Percentiles rank a stretch among this genome's conserved stretches.
phyloP scores from a whole-genome alignment of 805 yeast genomes.

The Kluyveromyces wickerhamii region DNA sequence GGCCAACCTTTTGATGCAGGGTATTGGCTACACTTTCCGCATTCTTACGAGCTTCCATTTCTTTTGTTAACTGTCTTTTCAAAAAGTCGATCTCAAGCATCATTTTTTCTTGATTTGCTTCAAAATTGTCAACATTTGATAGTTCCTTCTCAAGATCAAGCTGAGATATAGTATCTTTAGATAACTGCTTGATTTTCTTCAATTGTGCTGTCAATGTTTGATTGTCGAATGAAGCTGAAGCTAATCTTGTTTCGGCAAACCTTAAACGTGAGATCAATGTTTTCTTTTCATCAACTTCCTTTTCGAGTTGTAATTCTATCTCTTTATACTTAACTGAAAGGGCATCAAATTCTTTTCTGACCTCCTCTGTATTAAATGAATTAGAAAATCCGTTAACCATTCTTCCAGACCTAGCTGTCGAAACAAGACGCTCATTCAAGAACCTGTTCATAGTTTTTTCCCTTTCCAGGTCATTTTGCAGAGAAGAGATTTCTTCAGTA shows the following conservation, averaged over 20 bases:
- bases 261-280: conserved; percentile 49
- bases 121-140: conserved; percentile 14
- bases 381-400: conserved; percentile 17
- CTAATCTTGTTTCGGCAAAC: conserved; percentile 54
- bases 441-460: conserved; percentile 27
- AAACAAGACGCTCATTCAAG: conserved; percentile 24
- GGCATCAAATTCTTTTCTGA: conserved; percentile 36
- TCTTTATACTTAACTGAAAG: conserved; percentile 48
- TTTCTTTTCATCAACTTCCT: conserved; percentile 36
- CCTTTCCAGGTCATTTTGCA: conserved; percentile 37
- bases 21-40: conserved; percentile 39
- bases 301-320: conserved; percentile 39
- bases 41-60: conserved; percentile 41
- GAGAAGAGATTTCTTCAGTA: conserved; percentile 29
- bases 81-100: conserved; percentile 41
- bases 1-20: conserved; percentile 18
- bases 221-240: conserved; percentile 54
- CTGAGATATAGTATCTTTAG: conserved; percentile 20
- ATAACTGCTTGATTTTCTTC: conserved; percentile 29
- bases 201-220: conserved; percentile 40
- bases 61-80: conserved; percentile 42
- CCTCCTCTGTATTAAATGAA: conserved; percentile 17
- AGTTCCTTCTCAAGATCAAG: conserved; percentile 22
- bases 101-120: conserved; percentile 26
- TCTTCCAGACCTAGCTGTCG: conserved; percentile 28